Evolutionary conservation across 306 rosid genomes (phyloP), one percentile per base, ranked within the genome.

Genomic region (Cucumis cinereus): DNA sequence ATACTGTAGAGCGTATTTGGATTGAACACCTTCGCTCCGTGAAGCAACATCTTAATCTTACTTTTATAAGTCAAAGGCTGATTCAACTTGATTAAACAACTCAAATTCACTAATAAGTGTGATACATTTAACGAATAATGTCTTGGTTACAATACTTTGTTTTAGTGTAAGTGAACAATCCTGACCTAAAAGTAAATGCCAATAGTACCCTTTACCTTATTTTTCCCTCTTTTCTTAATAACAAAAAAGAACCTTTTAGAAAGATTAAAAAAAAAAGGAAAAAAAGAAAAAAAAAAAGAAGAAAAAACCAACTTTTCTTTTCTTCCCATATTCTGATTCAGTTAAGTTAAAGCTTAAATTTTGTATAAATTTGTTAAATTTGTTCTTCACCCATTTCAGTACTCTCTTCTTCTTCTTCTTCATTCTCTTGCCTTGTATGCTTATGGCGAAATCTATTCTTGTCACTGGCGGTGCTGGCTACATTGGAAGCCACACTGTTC

Each of bases 391-490:
- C 41, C 26, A 16, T 45, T 19, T 49, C 75, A 61, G 41, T 36
- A 28, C 33, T 77, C 74, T 49, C 53, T 49, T 52, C 16, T 20
- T 19, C 30, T 4, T 7, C 22, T 20, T 19, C 33, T 4, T 8
- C 22, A n/a, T 35, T 30, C 45, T n/a, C 53, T 7, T 30, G 35
- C 7, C 53, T 7, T 77, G 50, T 20, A 35, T 80, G 8, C 50
- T 15, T 7, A 87, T 89, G 97, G 69, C 79, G 10, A 88, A 84
- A 58, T 82, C 74, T 16, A 86, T 95, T 24, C 84, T 95, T 0
- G 97, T 95, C 33, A 95, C 99, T 33, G 99, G 99, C 4, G 99
- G 98, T 0, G 99, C 97, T 86, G 98, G 99, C 49, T 95, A 95
- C 79, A 92, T 92, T 83, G 99, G 98, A 16, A 81, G 79, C 84